Evolutionary conservation across 2,329 filamentous ascomycete species (phyloP), one percentile per base, ranked within the genome.

Genomic region (Beauveria asiatica): DNA sequence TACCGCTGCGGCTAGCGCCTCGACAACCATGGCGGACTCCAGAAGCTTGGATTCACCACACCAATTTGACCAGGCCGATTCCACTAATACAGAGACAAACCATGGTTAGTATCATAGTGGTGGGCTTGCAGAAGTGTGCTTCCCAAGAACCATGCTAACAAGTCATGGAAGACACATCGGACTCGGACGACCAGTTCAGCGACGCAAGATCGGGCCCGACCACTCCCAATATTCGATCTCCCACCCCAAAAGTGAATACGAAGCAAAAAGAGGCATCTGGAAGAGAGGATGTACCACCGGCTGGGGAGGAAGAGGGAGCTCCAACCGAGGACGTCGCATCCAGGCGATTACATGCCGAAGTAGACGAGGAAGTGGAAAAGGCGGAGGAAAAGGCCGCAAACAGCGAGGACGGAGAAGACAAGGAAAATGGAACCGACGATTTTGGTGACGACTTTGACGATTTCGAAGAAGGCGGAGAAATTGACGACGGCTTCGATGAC

Each of bases 111-210:
- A 19, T 21, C 37, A 7, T 33, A 11, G 39, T 13, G 30, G 33
- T 13, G n/a, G 11, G n/a, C 30, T 37, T 19, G 11, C 5, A 39
- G n/a, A 7, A 19, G 17, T 17, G 23, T 17, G 19, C 4, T 41
- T 10, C 10, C 17, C 3, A 49, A 17, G 5, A n/a, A 8, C 39
- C 5, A 5, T 16, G 17, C 39, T 59, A 45, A 59, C 48, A 33
- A 10, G 5, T 6, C 3, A 13, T 48, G 72, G 72, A 70, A 73
- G 81, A 81, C 62, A 77, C 76, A 33, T 86, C 84, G 53, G 85
- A 87, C 63, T 86, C 83, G 30, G 85, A 88, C 50, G 85, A 88
- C 65, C 85, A 88, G 73, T 88, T 86, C 71, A 87, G 83, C 55
- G 85, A 88, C 69, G 85, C 85, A 39, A 82, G 82, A 59, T 85